Evolutionary conservation across 208 protist species (phyloP), one percentile per base, ranked within the genome.

Genomic region (Wallacemonas collosoma): DNA sequence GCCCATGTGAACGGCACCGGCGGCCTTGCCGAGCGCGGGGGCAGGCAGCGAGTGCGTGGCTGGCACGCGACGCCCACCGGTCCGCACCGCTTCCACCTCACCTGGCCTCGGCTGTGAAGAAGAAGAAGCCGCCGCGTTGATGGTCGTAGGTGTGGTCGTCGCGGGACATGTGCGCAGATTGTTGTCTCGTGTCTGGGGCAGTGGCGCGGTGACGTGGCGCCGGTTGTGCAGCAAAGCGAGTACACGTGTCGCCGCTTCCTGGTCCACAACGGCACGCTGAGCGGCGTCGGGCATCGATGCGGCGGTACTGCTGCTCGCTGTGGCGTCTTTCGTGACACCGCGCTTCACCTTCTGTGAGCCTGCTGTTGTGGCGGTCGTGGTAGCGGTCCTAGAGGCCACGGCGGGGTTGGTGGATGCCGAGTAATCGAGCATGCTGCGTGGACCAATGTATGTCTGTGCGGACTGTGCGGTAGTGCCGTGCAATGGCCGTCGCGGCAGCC

Each of bases 11-110:
- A 62, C 47, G 2, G 36, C 50, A 41, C 71, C 71, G 14, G 62
- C 71, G 3, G 71, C 71, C 9, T 69, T 26, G 17, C 71, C 71
- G 17, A 76, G 63, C 4, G 41, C 39, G 2, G 71, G 71, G 4
- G 62, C 58, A 38, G 63, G 61, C 54, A 76, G 36, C 56, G 62
- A 41, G 12, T 47, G 58, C 60, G 53, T 71, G 45, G 44, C 5
- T 26, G 50, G 43, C 17, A 47, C 12, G 62, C 11, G n/a, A 6
- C 41, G 35, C 17, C 41, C 6, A 40, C 44, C 39, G 36, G 40
- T 67, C 47, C 4, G 47, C 40, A n/a, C 26, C 26, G 26, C 26
- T 26, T 26, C 26, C 26, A 26, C 26, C 26, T 26, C 26, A 26
- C 26, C 26, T 0, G 26, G 26, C 26, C 26, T 26, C 26, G 26